Percentiles rank a stretch among this genome's conserved stretches.
Evolutionary conservation across 805 yeast species (phyloP).

Genomic region (Myxozyma kluyveri): DNA sequence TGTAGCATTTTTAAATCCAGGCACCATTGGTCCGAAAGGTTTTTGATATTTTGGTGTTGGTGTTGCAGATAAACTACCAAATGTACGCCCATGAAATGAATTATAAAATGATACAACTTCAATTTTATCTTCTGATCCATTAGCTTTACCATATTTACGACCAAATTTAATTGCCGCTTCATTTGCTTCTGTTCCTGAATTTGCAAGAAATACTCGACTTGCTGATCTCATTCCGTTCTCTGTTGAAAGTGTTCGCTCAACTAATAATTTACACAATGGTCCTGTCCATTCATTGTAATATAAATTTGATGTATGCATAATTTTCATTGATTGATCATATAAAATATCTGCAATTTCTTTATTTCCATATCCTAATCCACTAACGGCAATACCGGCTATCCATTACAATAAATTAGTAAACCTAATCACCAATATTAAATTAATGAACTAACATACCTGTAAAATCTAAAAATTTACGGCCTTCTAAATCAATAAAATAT

Average conservation of each 20-base stretch:
- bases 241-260: constrained; percentile 60
- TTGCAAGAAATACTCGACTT: constrained; percentile 61
- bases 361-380: constrained; percentile 87
- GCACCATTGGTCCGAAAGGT: constrained; percentile 89
- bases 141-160: constrained; percentile 51
- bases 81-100: constrained; percentile 92
- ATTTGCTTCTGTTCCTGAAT: constrained; percentile 77
- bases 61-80: constrained; percentile 91
- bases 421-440: neutral
- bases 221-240: constrained; percentile 80
- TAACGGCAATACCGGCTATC: constrained; percentile 92
- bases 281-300: constrained; percentile 84
- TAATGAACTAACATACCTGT: constrained; percentile 38
- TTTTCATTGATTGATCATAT: constrained; percentile 64
- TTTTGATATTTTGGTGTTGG: constrained; percentile 89
- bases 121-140: constrained; percentile 43
- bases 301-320: constrained; percentile 82
- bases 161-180: constrained; percentile 77
- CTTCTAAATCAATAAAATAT: constrained; percentile 75
- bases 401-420: neutral
- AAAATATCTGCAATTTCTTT: constrained; percentile 69
- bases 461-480: constrained; percentile 76
- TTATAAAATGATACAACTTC: constrained; percentile 85
- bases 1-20: constrained; percentile 73
- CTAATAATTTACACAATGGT: constrained; percentile 66